phyloP scores from a whole-genome alignment of 2,329 filamentous ascomycete genomes.

The Pseudogymnoascus sp. region DNA sequence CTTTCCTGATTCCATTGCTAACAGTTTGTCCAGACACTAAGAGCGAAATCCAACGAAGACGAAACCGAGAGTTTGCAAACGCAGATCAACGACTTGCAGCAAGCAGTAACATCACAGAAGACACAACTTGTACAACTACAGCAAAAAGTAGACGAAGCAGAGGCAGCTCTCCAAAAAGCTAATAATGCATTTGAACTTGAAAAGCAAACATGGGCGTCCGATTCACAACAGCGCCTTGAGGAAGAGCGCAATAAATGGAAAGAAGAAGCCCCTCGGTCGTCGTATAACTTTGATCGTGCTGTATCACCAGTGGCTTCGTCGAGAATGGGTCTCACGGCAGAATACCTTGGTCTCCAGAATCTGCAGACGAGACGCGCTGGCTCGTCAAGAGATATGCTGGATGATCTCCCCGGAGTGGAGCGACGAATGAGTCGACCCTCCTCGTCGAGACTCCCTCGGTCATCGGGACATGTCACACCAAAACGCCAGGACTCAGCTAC shows the following conservation, averaged over 20 bases:
- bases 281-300: constrained; percentile 25
- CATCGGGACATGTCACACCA: constrained; percentile 24
- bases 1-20: constrained; percentile 18
- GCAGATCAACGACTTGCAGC: constrained; percentile 53
- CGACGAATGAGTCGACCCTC: constrained; percentile 19
- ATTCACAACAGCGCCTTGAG: constrained; percentile 49
- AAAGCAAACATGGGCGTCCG: constrained; percentile 48
- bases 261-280: constrained; percentile 31
- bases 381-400: constrained; percentile 21
- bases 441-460: constrained; percentile 20
- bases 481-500: constrained; percentile 25
- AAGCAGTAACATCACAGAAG: constrained; percentile 53
- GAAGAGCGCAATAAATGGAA: constrained; percentile 56
- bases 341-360: constrained; percentile 30
- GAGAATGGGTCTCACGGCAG: constrained; percentile 25
- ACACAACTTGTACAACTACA: constrained; percentile 53
- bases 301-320: constrained; percentile 26
- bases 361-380: constrained; percentile 24
- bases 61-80: constrained; percentile 66
- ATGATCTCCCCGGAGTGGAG: constrained; percentile 20
- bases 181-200: constrained; percentile 48
- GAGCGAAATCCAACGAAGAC: constrained; percentile 57
- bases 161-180: constrained; percentile 53
- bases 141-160: constrained; percentile 54
- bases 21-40: constrained; percentile 46